Conservation (phyloP, 352 stramenopile genomes). For the Pythium aristosporum region DNA sequence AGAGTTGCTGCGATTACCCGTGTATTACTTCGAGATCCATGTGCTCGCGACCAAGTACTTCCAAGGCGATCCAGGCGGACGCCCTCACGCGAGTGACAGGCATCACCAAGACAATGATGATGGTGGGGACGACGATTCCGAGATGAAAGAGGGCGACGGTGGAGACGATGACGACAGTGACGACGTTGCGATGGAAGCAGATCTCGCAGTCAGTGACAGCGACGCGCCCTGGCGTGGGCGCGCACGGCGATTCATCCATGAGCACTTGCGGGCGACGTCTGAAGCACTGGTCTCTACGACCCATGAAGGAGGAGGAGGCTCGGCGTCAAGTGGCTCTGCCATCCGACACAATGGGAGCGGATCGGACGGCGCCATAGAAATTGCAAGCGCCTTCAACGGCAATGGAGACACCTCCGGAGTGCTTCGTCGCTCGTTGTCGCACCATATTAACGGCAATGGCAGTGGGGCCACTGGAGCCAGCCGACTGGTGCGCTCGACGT, state of each 20-base stretch:
- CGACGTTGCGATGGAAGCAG: constrained; percentile 8
- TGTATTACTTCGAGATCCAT: constrained; percentile 62
- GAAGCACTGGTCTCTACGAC: neutral
- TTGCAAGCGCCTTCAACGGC: no score
- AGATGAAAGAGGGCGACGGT: constrained; percentile 18
- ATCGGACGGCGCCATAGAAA: neutral
- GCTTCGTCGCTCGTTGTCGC: neutral
- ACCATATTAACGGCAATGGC: constrained; percentile 4
- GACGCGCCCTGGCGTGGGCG: constrained; percentile 22
- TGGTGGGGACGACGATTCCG: constrained; percentile 11
- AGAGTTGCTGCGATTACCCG: constrained; percentile 21
- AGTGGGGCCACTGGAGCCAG: neutral
- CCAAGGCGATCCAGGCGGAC: constrained; percentile 7
- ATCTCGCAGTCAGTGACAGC: neutral
- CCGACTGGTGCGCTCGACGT: constrained; percentile 5
- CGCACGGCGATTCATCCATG: constrained; percentile 28
- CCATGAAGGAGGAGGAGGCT: neutral
- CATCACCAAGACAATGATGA: constrained; percentile 13
- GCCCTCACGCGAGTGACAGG: neutral
- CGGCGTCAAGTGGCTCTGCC: neutral
- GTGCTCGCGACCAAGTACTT: constrained; percentile 37
- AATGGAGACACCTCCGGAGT: neutral
- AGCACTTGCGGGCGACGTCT: constrained; percentile 16
- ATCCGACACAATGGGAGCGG: constrained; percentile 1
- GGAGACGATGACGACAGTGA: constrained; percentile 14